These are phyloP conservation scores for Candida endomychidarum DNA, from an alignment of 805 yeast genomes.

Conservation along the genomic window DNA sequence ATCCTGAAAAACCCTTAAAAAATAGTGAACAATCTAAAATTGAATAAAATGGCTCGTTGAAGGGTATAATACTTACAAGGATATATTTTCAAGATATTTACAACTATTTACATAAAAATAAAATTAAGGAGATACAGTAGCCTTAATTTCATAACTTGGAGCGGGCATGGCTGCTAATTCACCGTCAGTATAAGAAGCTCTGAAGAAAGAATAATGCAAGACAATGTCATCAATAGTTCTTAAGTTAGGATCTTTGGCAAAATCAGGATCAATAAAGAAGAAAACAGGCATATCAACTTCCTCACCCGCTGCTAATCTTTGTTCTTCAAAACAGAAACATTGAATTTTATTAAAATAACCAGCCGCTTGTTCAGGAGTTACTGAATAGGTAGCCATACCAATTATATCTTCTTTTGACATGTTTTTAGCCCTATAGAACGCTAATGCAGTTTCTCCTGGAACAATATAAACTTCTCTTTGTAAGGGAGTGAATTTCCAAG, in stretches of 20 bases:
- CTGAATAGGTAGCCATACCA: conserved; percentile 98
- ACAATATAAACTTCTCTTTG: conserved; percentile 89
- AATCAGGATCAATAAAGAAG: conserved; percentile 42
- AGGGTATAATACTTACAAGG: too few relatives aligned
- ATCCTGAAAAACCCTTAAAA: not conserved
- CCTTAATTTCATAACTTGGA: not conserved
- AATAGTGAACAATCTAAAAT: too few relatives aligned
- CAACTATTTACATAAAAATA: conserved; percentile 1
- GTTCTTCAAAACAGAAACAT: conserved; percentile 98
- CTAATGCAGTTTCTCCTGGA: conserved; percentile 97
- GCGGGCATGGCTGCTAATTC: conserved; percentile 41
- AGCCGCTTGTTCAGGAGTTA: conserved; percentile 94
- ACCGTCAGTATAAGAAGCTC: conserved; percentile 47
- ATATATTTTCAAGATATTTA: not conserved
- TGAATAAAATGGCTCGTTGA: too few relatives aligned
- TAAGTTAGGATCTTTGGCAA: conserved; percentile 65
- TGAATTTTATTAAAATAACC: conserved; percentile 96
- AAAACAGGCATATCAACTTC: conserved; percentile 99
- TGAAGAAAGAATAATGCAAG: conserved; percentile 90
- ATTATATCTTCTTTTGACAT: conserved; percentile 83
- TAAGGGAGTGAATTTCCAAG: conserved; percentile 94
- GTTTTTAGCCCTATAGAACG: conserved; percentile 91
- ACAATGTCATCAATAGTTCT: conserved; percentile 86
- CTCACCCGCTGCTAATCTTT: conserved; percentile 88
- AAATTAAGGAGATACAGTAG: not conserved